These are phyloP conservation scores for Pseudogymnoascus sp. DNA, from an alignment of 2,329 filamentous ascomycete species.

Conservation along the genomic window DNA sequence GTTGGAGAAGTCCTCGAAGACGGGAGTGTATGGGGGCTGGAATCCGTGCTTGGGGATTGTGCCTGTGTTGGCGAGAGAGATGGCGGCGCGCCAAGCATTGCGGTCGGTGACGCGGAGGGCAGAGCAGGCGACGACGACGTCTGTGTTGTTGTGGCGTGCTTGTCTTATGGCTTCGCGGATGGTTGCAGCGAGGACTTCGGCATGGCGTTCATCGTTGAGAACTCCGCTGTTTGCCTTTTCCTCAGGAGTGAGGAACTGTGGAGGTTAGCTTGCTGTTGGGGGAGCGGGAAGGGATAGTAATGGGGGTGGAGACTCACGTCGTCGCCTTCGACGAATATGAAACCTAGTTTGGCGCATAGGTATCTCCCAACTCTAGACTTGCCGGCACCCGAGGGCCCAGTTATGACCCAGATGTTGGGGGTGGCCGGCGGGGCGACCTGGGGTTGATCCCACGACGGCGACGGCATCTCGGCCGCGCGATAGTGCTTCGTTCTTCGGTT, in stretches of 20 bases:
- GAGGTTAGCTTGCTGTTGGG: not conserved
- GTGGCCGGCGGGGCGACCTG: constrained; percentile 28
- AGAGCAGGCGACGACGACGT: not conserved
- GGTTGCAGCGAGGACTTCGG: not conserved
- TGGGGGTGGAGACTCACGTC: not conserved
- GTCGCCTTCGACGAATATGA: not conserved
- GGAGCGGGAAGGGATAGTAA: not conserved
- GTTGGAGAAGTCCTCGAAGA: not conserved
- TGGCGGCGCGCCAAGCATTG: not conserved
- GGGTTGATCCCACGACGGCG: not conserved
- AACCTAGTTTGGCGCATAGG: not conserved
- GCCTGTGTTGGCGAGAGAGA: not conserved
- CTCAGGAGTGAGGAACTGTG: not conserved
- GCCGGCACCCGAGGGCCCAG: constrained; percentile 40
- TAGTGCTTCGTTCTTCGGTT: not conserved
- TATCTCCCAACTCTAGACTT: not conserved
- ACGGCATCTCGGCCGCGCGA: not conserved
- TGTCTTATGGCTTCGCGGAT: not conserved
- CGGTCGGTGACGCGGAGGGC: not conserved
- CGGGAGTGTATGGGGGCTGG: not conserved
- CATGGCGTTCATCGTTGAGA: not conserved
- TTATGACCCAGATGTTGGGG: constrained; percentile 40
- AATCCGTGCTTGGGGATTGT: not conserved
- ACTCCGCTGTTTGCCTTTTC: not conserved
- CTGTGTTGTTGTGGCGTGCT: not conserved